Percentiles rank a stretch among this genome's conserved stretches.
Conservation (phyloP, 768 basidiomycete species). For the Butyriboletus loyo region DNA sequence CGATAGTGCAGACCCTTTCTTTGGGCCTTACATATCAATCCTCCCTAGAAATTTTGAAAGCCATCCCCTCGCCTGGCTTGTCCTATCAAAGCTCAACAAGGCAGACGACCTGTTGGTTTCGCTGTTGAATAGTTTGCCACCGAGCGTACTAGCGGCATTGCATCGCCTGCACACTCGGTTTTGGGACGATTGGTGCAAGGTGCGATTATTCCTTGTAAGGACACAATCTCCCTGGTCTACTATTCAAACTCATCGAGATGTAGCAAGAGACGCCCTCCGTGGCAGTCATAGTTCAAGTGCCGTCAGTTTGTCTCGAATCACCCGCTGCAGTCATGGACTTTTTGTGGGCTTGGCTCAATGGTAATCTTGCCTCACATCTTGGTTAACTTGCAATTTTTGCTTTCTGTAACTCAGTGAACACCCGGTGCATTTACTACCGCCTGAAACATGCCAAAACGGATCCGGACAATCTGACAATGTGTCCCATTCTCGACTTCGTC, state of each 20-base stretch:
- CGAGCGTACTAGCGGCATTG: constrained; percentile 41
- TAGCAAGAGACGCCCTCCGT: constrained; percentile 8
- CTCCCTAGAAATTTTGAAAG: constrained; percentile 69
- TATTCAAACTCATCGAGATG: neutral
- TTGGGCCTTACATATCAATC: constrained; percentile 76
- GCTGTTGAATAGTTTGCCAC: constrained; percentile 49
- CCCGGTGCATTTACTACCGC: constrained; percentile 80
- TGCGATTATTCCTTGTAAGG: constrained; percentile 53
- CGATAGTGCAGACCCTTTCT: constrained; percentile 50
- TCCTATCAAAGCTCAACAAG: constrained; percentile 25
- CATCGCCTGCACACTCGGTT: constrained; percentile 47
- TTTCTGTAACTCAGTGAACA: constrained; percentile 68
- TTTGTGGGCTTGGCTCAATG: constrained; percentile 92
- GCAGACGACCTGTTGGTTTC: constrained; percentile 15
- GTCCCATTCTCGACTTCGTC: constrained; percentile 88
- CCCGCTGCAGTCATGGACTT: constrained; percentile 40
- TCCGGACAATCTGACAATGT: constrained; percentile 79
- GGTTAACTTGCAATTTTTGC: constrained; percentile 1
- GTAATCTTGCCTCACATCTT: constrained; percentile 36
- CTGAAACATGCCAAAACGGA: constrained; percentile 46
- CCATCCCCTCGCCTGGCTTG: constrained; percentile 83
- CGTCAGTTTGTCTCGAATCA: constrained; percentile 1
- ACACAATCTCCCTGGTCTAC: neutral
- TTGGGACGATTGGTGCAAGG: constrained; percentile 53
- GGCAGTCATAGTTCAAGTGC: neutral